phyloP scores from a whole-genome alignment of 192 early-diverging fungal genomes.

The Linnemannia schmuckeri region DNA sequence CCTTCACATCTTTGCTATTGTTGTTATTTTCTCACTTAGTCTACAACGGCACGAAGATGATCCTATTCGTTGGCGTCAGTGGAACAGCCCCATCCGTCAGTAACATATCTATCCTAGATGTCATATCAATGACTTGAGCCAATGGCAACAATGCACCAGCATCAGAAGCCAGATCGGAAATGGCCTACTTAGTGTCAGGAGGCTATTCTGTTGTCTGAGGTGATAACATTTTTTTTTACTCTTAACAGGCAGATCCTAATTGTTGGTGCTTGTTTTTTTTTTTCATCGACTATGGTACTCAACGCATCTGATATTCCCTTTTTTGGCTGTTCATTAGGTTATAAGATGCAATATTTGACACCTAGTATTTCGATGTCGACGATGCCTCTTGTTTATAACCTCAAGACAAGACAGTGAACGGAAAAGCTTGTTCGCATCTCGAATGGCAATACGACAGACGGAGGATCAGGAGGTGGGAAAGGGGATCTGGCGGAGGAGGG shows the following conservation, averaged over 20 bases:
- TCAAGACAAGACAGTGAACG: neutral
- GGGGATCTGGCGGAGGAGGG: too few species aligned
- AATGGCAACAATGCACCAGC: too few species aligned
- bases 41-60: constrained; percentile 3
- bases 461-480: neutral
- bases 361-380: neutral
- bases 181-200: constrained; percentile 5
- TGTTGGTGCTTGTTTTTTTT: neutral
- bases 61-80: constrained; percentile 3
- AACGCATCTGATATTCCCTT: too few species aligned
- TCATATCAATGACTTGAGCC: neutral
- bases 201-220: constrained; percentile 11
- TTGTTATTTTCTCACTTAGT: neutral
- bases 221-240: neutral
- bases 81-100: neutral
- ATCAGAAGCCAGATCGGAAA: neutral
- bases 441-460: neutral
- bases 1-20: too few species aligned
- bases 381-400: neutral
- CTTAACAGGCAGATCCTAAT: too few species aligned
- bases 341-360: neutral
- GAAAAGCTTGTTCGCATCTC: neutral
- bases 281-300: neutral
- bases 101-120: neutral
- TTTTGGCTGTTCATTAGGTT: neutral